phyloP scores from a whole-genome alignment of 176 grass and related monocot species.

The Musa beccarii region DNA sequence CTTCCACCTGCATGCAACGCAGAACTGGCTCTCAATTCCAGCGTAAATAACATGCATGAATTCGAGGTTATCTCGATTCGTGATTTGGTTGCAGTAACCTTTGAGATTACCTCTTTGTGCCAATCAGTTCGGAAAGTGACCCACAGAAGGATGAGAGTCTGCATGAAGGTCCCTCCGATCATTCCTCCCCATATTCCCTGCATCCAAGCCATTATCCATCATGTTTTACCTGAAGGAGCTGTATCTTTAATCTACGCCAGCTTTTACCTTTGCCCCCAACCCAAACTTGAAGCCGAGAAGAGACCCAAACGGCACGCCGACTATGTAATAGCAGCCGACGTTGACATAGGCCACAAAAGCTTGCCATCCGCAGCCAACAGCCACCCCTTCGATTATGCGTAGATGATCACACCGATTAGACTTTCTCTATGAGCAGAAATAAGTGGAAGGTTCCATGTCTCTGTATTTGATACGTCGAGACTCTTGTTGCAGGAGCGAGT shows the following conservation, averaged over 20 bases:
- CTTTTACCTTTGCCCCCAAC: constrained; percentile 38
- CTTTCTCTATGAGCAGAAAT: too few species aligned
- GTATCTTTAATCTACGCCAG: too few species aligned
- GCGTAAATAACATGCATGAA: too few species aligned
- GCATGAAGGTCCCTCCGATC: constrained; percentile 69
- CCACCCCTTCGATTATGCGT: constrained; percentile 31
- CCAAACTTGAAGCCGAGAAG: constrained; percentile 50
- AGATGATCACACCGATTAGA: too few species aligned
- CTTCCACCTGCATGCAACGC: constrained; percentile 38
- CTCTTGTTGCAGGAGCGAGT: too few species aligned
- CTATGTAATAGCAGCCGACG: constrained; percentile 50
- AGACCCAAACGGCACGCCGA: constrained; percentile 39
- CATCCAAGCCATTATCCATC: neutral
- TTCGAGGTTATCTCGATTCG: neutral
- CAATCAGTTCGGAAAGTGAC: constrained; percentile 66
- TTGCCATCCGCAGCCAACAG: constrained; percentile 64
- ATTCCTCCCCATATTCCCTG: constrained; percentile 81
- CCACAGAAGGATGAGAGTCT: constrained; percentile 57
- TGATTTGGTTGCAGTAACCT: neutral
- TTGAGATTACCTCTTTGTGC: constrained; percentile 46
- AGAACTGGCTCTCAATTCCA: neutral
- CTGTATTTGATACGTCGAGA: too few species aligned
- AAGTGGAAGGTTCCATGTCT: too few species aligned
- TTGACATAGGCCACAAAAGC: constrained; percentile 62
- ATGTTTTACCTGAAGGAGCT: too few species aligned